Percentiles rank a stretch among this genome's conserved stretches.
Conservation (phyloP, 106 monocot genomes). For the Iris macrosiphon region DNA sequence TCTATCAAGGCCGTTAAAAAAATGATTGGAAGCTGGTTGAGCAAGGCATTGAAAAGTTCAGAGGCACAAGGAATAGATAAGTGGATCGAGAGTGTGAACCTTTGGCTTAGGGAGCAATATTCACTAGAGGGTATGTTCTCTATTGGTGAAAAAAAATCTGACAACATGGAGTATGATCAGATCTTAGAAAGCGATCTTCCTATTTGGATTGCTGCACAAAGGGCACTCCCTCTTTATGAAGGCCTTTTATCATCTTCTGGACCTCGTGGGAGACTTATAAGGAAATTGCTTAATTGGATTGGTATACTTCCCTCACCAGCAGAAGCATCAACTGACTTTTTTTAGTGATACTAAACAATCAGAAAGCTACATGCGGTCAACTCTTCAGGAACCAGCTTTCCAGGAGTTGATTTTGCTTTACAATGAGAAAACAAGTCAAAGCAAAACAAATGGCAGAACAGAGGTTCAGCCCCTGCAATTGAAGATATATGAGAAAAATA, state of each 20-base stretch:
- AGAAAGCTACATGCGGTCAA: conserved; percentile 57
- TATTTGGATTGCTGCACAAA: conserved; percentile 93
- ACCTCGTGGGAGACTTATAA: conserved; percentile 83
- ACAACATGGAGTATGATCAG: conserved; percentile 15
- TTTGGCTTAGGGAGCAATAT: conserved; percentile 69
- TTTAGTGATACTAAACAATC: conserved; percentile 27
- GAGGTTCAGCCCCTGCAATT: conserved; percentile 49
- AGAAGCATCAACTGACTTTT: conserved; percentile 32
- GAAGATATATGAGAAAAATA: conserved; percentile 92
- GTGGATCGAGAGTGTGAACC: conserved; percentile 52
- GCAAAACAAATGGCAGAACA: conserved; percentile 12
- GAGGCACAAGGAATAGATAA: conserved; percentile 19
- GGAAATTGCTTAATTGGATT: conserved; percentile 69
- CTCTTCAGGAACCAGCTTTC: conserved; percentile 90
- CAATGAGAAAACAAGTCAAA: conserved; percentile 48
- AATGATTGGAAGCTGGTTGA: conserved; percentile 45
- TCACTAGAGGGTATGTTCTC: conserved; percentile 26
- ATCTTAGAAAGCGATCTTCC: conserved; percentile 43
- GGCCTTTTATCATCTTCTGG: conserved; percentile 81
- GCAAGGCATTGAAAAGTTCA: conserved; percentile 51
- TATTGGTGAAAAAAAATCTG: conserved; percentile 14
- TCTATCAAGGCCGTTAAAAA: conserved; percentile 69
- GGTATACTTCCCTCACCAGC: conserved; percentile 64
- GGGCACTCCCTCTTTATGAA: conserved; percentile 73
- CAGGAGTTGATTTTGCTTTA: conserved; percentile 93